phyloP scores from a whole-genome alignment of 805 yeast species.

The Lachancea waltii region DNA sequence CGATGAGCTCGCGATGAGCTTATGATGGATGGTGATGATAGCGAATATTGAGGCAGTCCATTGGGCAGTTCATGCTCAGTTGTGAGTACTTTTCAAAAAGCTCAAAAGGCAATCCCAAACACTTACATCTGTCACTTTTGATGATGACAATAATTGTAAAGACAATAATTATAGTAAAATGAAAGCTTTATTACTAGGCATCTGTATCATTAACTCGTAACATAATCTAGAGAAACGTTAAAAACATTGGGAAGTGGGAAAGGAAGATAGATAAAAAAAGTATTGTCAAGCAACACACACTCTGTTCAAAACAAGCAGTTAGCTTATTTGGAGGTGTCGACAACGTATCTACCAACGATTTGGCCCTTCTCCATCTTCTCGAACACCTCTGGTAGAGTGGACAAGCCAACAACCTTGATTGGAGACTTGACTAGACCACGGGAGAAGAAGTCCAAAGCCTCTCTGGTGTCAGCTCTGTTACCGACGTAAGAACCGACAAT shows the following conservation, averaged over 20 bases:
- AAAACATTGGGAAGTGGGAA: too few species aligned
- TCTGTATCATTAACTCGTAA: slow-evolving; percentile 6
- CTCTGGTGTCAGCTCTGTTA: slow-evolving; percentile 79
- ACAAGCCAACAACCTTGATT: slow-evolving; percentile 66
- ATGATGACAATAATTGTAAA: too few species aligned
- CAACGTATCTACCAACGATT: slow-evolving; percentile 79
- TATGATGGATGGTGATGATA: too few species aligned
- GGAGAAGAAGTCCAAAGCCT: slow-evolving; percentile 64
- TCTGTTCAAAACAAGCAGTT: not conserved
- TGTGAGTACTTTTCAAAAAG: too few species aligned
- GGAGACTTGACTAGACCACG: slow-evolving; percentile 65
- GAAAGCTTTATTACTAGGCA: not conserved
- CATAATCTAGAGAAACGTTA: slow-evolving; percentile 1
- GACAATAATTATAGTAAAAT: not conserved
- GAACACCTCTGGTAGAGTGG: slow-evolving; percentile 60
- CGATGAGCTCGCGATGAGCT: too few species aligned
- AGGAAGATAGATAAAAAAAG: too few species aligned
- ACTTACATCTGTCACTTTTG: too few species aligned
- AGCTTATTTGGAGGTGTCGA: slow-evolving; percentile 57
- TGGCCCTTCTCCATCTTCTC: slow-evolving; percentile 73
- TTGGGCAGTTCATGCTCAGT: too few species aligned
- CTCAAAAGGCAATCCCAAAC: too few species aligned
- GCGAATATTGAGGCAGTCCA: too few species aligned
- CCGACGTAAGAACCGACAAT: slow-evolving; percentile 85
- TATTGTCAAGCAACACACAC: too few species aligned